Evolutionary conservation across 139 green algal genomes (phyloP).

Genomic region (Desmodesmus armatus): DNA sequence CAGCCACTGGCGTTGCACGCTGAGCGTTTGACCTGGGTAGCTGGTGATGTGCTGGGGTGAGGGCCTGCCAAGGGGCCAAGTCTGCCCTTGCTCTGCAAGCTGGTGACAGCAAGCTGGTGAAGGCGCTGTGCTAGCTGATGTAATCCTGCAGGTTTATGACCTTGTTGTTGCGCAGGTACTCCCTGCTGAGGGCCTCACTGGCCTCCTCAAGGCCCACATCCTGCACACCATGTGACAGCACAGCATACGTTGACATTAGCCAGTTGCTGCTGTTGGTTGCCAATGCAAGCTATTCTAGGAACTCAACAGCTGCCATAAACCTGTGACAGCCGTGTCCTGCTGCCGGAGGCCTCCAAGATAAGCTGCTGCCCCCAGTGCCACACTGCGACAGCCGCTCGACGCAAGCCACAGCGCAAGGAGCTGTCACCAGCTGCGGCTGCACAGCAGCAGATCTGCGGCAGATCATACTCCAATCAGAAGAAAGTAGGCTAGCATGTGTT

Average conservation of each 20-base stretch:
- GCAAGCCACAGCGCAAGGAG: not conserved
- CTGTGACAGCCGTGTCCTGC: not conserved
- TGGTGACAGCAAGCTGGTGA: slow-evolving; percentile 24
- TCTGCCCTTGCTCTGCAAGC: too few relatives aligned
- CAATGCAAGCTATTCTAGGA: not conserved
- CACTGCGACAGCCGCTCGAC: not conserved
- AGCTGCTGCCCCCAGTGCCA: not conserved
- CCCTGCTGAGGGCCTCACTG: not conserved
- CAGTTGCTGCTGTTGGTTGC: not conserved
- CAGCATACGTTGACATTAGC: not conserved
- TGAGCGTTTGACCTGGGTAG: too few relatives aligned
- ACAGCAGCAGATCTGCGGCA: not conserved
- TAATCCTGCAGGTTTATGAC: slow-evolving; percentile 34
- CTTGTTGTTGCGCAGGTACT: slow-evolving; percentile 35
- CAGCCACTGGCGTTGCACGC: too few relatives aligned
- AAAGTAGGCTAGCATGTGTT: not conserved
- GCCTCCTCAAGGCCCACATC: slow-evolving; percentile 21
- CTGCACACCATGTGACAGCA: not conserved
- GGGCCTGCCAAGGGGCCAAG: too few relatives aligned
- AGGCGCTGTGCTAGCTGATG: slow-evolving; percentile 5
- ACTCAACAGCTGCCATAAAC: not conserved
- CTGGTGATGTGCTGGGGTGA: too few relatives aligned
- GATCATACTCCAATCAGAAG: not conserved
- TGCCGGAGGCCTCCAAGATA: not conserved
- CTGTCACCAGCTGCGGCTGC: not conserved